Percentiles rank a stretch among this genome's conserved stretches.
Evolutionary conservation across 2,329 filamentous ascomycete genomes (phyloP).

Genomic region (Graphilbum fragrans): DNA sequence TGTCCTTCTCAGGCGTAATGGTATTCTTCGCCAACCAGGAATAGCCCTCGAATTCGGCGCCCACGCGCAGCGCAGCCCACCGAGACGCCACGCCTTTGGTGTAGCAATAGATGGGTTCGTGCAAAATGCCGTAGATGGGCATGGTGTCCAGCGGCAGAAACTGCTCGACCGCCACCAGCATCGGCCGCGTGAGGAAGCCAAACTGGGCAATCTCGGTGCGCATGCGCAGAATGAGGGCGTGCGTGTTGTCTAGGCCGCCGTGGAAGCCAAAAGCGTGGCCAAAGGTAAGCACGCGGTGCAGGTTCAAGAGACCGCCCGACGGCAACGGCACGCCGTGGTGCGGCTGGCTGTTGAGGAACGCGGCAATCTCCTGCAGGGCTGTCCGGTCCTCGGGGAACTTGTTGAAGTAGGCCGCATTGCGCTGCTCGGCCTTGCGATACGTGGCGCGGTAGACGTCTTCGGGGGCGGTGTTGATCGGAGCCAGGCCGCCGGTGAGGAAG

Average conservation of each 20-base stretch:
- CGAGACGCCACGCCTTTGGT: constrained; percentile 48
- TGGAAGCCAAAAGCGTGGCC: constrained; percentile 71
- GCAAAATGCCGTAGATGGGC: constrained; percentile 75
- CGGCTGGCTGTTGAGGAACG: constrained; percentile 46
- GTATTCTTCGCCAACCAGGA: constrained; percentile 32
- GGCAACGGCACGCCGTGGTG: constrained; percentile 49
- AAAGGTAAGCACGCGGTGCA: constrained; percentile 62
- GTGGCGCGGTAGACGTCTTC: constrained; percentile 66
- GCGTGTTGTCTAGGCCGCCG: constrained; percentile 63
- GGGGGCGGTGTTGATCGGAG: constrained; percentile 58
- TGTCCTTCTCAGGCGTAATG: constrained; percentile 8
- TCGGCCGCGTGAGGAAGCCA: constrained; percentile 61
- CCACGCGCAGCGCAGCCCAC: constrained; percentile 63
- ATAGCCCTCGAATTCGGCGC: constrained; percentile 33
- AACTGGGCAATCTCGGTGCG: constrained; percentile 64
- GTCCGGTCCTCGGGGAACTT: constrained; percentile 77
- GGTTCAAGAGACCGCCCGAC: constrained; percentile 59
- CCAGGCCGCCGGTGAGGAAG: constrained; percentile 75
- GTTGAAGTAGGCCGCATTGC: constrained; percentile 68
- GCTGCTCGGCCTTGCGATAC: constrained; percentile 55
- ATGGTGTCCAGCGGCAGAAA: constrained; percentile 60
- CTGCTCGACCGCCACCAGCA: constrained; percentile 56
- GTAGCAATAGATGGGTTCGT: constrained; percentile 81
- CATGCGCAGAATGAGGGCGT: constrained; percentile 59
- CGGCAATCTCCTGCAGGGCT: constrained; percentile 53